phyloP scores from a whole-genome alignment of 257 asterid genomes.

The Solanum tarijense region DNA sequence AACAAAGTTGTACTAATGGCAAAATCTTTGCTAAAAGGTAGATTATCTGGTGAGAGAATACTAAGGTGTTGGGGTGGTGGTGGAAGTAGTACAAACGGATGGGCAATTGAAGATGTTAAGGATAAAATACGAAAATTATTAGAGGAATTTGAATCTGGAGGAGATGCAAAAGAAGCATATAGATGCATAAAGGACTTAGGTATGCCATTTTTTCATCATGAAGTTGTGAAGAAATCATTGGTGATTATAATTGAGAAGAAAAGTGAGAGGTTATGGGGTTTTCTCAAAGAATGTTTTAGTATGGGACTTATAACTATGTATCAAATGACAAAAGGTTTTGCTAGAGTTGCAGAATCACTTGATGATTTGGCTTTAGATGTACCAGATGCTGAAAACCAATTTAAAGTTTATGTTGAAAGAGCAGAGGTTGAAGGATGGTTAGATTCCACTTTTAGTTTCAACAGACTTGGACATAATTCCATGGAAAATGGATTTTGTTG shows the following conservation, averaged over 20 bases:
- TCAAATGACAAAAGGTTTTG: conserved; percentile 79
- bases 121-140: conserved; percentile 60
- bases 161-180: conserved; percentile 75
- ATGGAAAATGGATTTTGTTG: conserved; percentile 27
- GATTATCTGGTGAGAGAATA: conserved; percentile 81
- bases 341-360: conserved; percentile 51
- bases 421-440: conserved; percentile 71
- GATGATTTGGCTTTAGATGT: conserved; percentile 90
- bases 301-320: conserved; percentile 68
- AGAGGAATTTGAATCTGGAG: conserved; percentile 74
- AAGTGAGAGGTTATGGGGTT: conserved; percentile 55
- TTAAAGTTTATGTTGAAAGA: conserved; percentile 25
- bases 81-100: conserved; percentile 50
- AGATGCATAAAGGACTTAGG: conserved; percentile 83
- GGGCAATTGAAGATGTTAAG: conserved; percentile 79
- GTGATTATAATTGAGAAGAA: conserved; percentile 67
- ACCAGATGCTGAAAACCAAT: conserved; percentile 73
- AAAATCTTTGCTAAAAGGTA: conserved; percentile 55
- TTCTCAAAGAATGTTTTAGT: conserved; percentile 53
- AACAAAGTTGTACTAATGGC: conserved; percentile 56
- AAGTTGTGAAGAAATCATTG: conserved; percentile 69
- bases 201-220: conserved; percentile 94
- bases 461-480: conserved; percentile 17
- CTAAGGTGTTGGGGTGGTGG: conserved; percentile 91
- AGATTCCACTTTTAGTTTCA: conserved; percentile 35